Conservation (phyloP, 208 protist genomes). For the Acanthamoeba lenticulata region DNA sequence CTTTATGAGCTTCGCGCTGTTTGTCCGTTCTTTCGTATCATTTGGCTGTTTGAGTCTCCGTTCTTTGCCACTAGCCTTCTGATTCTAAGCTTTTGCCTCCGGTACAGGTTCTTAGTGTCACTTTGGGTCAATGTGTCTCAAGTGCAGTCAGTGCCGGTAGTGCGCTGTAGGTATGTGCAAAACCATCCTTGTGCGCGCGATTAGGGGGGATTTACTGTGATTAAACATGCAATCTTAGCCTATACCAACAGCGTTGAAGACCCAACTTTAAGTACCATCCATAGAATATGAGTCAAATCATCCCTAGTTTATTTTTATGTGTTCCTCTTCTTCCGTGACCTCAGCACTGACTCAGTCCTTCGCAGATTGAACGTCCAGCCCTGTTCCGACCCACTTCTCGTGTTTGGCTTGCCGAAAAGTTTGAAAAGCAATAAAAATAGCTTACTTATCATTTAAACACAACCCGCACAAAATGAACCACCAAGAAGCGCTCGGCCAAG, state of each 20-base stretch:
- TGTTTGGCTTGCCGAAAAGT: neutral
- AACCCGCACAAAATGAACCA: neutral
- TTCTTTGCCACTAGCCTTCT: neutral
- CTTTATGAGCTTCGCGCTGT: neutral
- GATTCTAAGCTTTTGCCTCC: neutral
- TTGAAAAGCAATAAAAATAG: neutral
- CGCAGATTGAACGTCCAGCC: no score
- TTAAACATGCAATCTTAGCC: constrained; percentile 6
- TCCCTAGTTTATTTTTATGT: neutral
- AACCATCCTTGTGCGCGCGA: neutral
- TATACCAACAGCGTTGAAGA: constrained; percentile 21
- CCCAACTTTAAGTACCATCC: constrained; percentile 42
- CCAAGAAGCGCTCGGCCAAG: no score
- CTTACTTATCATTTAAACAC: neutral
- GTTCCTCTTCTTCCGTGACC: neutral
- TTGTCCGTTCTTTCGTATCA: neutral
- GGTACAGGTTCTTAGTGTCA: no score
- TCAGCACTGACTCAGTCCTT: neutral
- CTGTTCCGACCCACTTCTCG: neutral
- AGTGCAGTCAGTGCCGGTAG: no score
- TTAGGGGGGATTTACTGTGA: neutral
- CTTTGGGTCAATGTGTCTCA: no score
- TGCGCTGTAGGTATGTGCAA: neutral
- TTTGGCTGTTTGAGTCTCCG: neutral
- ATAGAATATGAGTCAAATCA: constrained; percentile 17